These are phyloP conservation scores for Aeminium ludgeri DNA, from an alignment of 495 filamentous ascomycete genomes.

Conservation along the genomic window DNA sequence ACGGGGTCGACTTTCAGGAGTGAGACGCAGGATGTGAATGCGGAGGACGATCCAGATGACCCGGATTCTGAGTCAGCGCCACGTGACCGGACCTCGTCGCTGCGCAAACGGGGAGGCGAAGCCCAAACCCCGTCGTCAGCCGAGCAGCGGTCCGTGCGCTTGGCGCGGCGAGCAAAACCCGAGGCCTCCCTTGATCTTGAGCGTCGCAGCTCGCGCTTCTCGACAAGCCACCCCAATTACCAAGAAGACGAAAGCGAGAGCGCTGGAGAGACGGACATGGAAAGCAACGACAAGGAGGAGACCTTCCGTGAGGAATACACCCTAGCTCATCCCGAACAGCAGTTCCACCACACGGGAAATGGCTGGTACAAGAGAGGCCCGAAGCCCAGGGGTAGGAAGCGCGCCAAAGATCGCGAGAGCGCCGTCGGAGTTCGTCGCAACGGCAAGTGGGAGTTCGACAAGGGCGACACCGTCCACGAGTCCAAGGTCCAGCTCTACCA, in stretches of 20 bases:
- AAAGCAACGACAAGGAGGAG: background rate
- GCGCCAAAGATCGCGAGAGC: background rate
- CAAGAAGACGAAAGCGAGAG: constrained; percentile 1
- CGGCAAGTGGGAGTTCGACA: background rate
- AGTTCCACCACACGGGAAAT: constrained; percentile 14
- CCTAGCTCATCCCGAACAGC: constrained; percentile 2
- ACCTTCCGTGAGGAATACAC: constrained; percentile 9
- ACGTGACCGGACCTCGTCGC: background rate
- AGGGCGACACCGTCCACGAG: constrained; percentile 1
- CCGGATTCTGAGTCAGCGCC: too few relatives aligned
- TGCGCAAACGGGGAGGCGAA: background rate
- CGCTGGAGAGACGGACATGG: background rate
- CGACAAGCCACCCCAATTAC: background rate
- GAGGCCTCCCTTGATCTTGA: background rate
- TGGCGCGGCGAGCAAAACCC: constrained; percentile 7
- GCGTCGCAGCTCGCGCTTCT: constrained; percentile 1
- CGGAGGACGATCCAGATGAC: too few relatives aligned
- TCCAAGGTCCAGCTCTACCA: constrained; percentile 5
- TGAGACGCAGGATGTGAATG: too few relatives aligned
- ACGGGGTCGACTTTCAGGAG: too few relatives aligned
- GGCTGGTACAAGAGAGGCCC: constrained; percentile 13
- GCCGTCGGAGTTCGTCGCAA: background rate
- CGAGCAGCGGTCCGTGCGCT: constrained; percentile 1
- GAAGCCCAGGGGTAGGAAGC: background rate
- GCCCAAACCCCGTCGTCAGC: background rate